These are phyloP conservation scores for Fonsecaea nubica DNA, from an alignment of 2,329 filamentous ascomycete genomes.

Conservation along the genomic window DNA sequence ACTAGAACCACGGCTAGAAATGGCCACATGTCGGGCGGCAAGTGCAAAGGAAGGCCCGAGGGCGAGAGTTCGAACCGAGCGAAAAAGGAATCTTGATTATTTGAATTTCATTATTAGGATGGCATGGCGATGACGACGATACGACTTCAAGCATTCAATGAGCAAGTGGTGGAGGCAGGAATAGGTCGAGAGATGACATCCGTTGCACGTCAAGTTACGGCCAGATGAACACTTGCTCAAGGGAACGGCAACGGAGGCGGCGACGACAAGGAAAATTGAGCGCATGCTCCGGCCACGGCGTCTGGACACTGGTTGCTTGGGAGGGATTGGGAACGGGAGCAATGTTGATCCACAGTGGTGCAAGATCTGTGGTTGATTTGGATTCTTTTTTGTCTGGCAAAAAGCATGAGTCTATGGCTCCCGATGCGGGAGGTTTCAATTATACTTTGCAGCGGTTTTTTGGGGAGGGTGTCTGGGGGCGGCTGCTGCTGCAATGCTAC, in stretches of 20 bases:
- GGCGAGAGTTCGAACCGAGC: slow-evolving; percentile 25
- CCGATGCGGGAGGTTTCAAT: not conserved
- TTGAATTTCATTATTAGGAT: not conserved
- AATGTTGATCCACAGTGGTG: slow-evolving; percentile 1
- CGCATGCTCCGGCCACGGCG: slow-evolving; percentile 6
- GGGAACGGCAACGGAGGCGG: not conserved
- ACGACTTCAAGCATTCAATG: slow-evolving; percentile 20
- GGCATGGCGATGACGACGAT: slow-evolving; percentile 21
- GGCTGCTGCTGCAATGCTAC: slow-evolving; percentile 30
- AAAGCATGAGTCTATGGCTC: not conserved
- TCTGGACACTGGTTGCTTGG: not conserved
- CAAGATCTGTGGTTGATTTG: slow-evolving; percentile 7
- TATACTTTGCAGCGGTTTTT: slow-evolving; percentile 1
- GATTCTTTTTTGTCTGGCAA: not conserved
- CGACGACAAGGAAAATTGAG: not conserved
- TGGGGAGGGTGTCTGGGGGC: not conserved
- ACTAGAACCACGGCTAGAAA: slow-evolving; percentile 88
- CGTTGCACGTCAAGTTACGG: not conserved
- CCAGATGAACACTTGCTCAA: slow-evolving; percentile 4
- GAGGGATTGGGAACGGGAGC: not conserved
- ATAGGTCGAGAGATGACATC: not conserved
- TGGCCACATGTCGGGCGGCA: slow-evolving; percentile 84
- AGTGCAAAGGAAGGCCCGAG: slow-evolving; percentile 73
- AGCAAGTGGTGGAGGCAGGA: slow-evolving; percentile 7
- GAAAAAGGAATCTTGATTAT: slow-evolving; percentile 18